Evolutionary conservation across 306 rosid species (phyloP).

Genomic region (Castanea mollissima): DNA sequence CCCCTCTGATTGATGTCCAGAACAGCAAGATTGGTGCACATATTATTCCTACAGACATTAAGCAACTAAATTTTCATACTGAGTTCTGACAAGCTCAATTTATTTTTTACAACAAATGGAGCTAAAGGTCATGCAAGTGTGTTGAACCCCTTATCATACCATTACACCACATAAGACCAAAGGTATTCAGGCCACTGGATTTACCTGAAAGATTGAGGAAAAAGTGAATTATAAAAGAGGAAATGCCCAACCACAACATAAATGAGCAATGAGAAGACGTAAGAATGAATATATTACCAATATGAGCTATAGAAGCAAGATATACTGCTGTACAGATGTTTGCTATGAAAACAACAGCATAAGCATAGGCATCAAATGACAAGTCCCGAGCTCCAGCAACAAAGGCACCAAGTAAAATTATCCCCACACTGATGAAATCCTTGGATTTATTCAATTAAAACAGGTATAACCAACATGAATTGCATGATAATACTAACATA

Average conservation of each 20-base stretch:
- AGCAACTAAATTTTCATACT: slow-evolving; percentile 4
- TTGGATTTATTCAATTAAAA: slow-evolving; percentile 35
- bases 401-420: slow-evolving; percentile 55
- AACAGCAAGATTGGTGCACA: slow-evolving; percentile 69
- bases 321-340: slow-evolving; percentile 65
- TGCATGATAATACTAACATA: not conserved
- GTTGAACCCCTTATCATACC: slow-evolving; percentile 46
- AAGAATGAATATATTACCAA: slow-evolving; percentile 43
- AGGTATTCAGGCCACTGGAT: slow-evolving; percentile 67
- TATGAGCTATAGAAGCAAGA: slow-evolving; percentile 58
- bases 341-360: slow-evolving; percentile 54
- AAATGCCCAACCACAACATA: not conserved
- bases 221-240: not conserved
- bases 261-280: slow-evolving; percentile 12
- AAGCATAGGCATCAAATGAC: slow-evolving; percentile 56
- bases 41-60: slow-evolving; percentile 44
- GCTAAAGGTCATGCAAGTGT: not conserved
- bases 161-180: slow-evolving; percentile 89
- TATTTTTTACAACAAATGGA: not conserved
- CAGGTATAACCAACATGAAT: slow-evolving; percentile 17
- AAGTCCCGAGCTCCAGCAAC: slow-evolving; percentile 71
- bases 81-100: slow-evolving; percentile 1
- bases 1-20: slow-evolving; percentile 63
- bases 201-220: slow-evolving; percentile 48
- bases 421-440: slow-evolving; percentile 60